A percentile compares a stretch with the other conserved stretches of the same genome.
Conservation (phyloP, 768 basidiomycete genomes). For the Galerina sulciceps region DNA sequence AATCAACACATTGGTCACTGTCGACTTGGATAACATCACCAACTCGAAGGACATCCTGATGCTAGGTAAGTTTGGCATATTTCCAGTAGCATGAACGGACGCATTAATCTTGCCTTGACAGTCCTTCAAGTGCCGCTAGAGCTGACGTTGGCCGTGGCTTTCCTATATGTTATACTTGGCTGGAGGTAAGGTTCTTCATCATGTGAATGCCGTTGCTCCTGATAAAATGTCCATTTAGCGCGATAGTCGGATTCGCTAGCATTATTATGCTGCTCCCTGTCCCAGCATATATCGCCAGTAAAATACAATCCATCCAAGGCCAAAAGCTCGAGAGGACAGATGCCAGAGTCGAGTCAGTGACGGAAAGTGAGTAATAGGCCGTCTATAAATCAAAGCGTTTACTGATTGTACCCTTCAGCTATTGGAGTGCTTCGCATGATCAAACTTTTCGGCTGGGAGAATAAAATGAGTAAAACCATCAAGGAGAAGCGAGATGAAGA, state of each 20-base stretch:
- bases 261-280: conserved; percentile 58
- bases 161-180: conserved; percentile 49
- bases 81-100: background rate
- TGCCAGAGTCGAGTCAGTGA: conserved; percentile 62
- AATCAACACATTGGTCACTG: conserved; percentile 77
- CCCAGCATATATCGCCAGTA: conserved; percentile 55
- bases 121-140: conserved; percentile 41
- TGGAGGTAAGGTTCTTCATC: conserved; percentile 41
- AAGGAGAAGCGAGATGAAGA: conserved; percentile 67
- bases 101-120: conserved; percentile 11
- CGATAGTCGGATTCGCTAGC: conserved; percentile 47
- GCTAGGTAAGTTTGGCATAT: conserved; percentile 17
- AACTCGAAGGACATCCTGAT: conserved; percentile 39
- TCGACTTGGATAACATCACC: conserved; percentile 52
- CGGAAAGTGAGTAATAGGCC: conserved; percentile 48
- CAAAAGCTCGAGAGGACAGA: conserved; percentile 55
- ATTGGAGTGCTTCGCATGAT: conserved; percentile 70
- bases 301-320: conserved; percentile 51
- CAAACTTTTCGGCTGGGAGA: conserved; percentile 76
- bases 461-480: conserved; percentile 56
- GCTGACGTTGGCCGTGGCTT: conserved; percentile 39
- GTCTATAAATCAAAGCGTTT: background rate
- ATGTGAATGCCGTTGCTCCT: background rate
- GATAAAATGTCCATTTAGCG: conserved; percentile 6
- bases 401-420: conserved; percentile 31